Conservation (phyloP, 1,284 basidiomycete species). For the Vanrija sp. region DNA sequence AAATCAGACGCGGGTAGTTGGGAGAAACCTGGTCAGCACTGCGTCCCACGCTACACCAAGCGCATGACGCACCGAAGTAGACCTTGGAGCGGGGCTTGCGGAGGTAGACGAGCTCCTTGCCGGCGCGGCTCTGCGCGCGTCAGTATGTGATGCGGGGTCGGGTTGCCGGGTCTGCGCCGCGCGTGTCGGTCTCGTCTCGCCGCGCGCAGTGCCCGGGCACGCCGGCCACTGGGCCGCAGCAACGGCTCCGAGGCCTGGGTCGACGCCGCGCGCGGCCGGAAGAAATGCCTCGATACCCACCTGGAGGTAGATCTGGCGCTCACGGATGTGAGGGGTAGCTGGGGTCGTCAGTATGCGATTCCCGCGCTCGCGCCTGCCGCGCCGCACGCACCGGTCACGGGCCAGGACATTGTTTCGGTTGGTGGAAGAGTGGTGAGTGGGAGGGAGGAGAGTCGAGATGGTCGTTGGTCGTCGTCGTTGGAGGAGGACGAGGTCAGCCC, state of each 20-base stretch:
- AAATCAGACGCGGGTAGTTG: too few species aligned
- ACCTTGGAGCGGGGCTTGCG: conserved; percentile 39
- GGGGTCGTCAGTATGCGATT: conserved; percentile 16
- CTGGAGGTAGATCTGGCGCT: conserved; percentile 45
- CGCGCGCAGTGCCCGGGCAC: too few species aligned
- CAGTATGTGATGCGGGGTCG: neutral
- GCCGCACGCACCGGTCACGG: conserved; percentile 36
- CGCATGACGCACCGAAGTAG: conserved; percentile 41
- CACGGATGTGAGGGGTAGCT: conserved; percentile 28
- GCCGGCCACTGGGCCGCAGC: too few species aligned
- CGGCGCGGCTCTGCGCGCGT: conserved; percentile 22
- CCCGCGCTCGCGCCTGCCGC: too few species aligned
- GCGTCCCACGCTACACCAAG: neutral
- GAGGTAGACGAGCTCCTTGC: conserved; percentile 43
- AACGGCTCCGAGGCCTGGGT: neutral
- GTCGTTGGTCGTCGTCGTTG: neutral
- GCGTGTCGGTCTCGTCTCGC: neutral
- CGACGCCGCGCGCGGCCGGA: too few species aligned
- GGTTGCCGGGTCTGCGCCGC: neutral
- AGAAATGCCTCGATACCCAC: too few species aligned
- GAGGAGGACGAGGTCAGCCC: neutral
- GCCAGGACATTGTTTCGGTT: conserved; percentile 24
- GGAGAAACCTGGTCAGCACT: conserved; percentile 6
- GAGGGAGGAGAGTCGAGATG: neutral
- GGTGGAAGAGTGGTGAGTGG: conserved; percentile 16